These are phyloP conservation scores for Magnaporthales sp. DNA, from an alignment of 2,329 filamentous ascomycete genomes.

Conservation along the genomic window DNA sequence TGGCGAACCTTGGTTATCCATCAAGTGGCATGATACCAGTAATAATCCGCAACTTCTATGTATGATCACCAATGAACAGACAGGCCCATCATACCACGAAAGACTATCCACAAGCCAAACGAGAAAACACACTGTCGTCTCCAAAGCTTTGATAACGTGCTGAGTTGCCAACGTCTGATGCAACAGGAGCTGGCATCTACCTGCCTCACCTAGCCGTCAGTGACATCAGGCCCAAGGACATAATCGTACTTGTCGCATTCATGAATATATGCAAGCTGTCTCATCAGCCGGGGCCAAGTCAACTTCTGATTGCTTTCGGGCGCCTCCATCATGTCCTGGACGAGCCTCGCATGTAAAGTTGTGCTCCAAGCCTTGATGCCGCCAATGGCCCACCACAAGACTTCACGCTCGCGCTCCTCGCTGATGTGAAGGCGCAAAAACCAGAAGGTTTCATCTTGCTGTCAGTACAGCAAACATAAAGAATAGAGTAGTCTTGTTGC, in stretches of 20 bases:
- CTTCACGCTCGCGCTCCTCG: neutral
- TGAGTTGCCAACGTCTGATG: neutral
- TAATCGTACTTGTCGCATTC: neutral
- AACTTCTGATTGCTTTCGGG: neutral
- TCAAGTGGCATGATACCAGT: neutral
- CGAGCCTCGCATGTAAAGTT: neutral
- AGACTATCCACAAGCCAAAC: neutral
- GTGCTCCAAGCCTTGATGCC: neutral
- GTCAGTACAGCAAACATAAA: neutral
- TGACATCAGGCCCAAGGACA: neutral
- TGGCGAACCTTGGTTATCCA: neutral
- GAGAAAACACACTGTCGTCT: neutral
- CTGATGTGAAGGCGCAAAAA: neutral
- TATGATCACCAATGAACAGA: neutral
- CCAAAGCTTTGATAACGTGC: neutral
- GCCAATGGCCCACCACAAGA: slow-evolving; percentile 1
- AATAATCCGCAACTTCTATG: neutral
- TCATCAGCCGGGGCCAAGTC: slow-evolving; percentile 5
- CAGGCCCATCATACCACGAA: neutral
- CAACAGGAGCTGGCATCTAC: neutral
- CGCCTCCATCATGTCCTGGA: neutral
- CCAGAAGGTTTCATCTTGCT: neutral
- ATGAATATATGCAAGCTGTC: slow-evolving; percentile 4
- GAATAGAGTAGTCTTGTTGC: neutral
- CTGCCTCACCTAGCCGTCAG: neutral